A percentile compares a stretch with the other conserved stretches of the same genome.
These are phyloP conservation scores for Jatropha multifida DNA, from an alignment of 441 rosid genomes.

Conservation along the genomic window DNA sequence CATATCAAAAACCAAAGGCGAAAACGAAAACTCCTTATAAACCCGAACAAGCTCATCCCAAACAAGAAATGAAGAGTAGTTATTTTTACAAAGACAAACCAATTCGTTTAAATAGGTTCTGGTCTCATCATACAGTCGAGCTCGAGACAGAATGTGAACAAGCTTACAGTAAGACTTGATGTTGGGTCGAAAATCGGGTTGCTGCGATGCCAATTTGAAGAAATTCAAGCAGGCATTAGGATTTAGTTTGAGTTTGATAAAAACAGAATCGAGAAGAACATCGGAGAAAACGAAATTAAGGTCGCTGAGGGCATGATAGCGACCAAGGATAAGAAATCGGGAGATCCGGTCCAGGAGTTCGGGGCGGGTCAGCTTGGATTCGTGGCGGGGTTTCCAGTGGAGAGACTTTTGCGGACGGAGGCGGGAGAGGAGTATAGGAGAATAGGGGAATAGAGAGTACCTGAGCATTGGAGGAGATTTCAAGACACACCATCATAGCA, in stretches of 20 bases:
- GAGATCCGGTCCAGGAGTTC: conserved; percentile 67
- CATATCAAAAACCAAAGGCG: conserved; percentile 84
- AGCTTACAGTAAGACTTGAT: conserved; percentile 61
- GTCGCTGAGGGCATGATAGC: conserved; percentile 52
- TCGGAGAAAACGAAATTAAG: conserved; percentile 67
- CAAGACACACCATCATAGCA: neutral
- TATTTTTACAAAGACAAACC: conserved; percentile 49
- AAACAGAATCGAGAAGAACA: conserved; percentile 63
- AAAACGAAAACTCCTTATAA: conserved; percentile 52
- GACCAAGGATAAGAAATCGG: conserved; percentile 62
- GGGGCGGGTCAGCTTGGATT: conserved; percentile 49
- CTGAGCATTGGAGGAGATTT: conserved; percentile 26
- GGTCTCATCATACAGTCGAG: conserved; percentile 64
- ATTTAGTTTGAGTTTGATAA: conserved; percentile 51
- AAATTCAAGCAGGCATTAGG: conserved; percentile 58
- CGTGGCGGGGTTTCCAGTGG: conserved; percentile 62
- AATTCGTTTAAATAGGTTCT: conserved; percentile 48
- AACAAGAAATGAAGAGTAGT: conserved; percentile 39
- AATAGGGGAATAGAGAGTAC: conserved; percentile 25
- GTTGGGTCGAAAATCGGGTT: conserved; percentile 58
- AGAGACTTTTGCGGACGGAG: conserved; percentile 30
- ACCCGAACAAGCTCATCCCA: conserved; percentile 66
- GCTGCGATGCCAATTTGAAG: conserved; percentile 60
- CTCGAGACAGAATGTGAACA: conserved; percentile 72
- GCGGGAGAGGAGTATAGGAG: conserved; percentile 27